Conservation (phyloP, 495 filamentous ascomycete genomes). For the Lichenothelia convexa region DNA sequence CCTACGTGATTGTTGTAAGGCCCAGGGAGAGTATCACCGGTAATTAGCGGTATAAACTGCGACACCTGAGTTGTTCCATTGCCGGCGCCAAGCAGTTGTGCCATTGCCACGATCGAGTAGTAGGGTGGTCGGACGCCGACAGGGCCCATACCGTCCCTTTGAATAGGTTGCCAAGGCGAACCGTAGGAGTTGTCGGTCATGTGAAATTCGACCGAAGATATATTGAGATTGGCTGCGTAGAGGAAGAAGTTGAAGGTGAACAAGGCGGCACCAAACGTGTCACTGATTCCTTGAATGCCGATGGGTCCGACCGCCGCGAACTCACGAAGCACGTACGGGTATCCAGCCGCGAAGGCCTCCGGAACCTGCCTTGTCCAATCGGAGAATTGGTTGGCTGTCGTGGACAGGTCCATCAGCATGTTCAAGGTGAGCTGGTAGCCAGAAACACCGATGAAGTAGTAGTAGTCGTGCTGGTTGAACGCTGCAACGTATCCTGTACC, state of each 20-base stretch:
- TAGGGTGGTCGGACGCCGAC: conserved; percentile 21
- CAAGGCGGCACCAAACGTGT: conserved; percentile 13
- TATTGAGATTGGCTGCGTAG: conserved; percentile 16
- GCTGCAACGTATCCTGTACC: conserved; percentile 10
- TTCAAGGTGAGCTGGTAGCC: conserved; percentile 12
- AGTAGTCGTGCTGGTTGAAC: conserved; percentile 28
- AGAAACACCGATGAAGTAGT: conserved; percentile 22
- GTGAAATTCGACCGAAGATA: conserved; percentile 21
- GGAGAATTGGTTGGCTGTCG: conserved; percentile 19
- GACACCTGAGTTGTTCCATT: conserved; percentile 17
- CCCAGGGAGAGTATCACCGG: conserved; percentile 1
- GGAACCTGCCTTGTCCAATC: conserved; percentile 17
- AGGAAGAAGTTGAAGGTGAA: conserved; percentile 17
- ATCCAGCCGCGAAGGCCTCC: conserved; percentile 12
- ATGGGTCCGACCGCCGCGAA: conserved; percentile 20
- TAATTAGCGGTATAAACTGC: too few relatives aligned
- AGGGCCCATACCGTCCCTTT: conserved; percentile 12
- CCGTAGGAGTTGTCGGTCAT: conserved; percentile 23
- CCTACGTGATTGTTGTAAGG: conserved; percentile 14
- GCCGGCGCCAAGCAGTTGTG: conserved; percentile 17
- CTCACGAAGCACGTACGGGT: conserved; percentile 19
- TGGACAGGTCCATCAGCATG: conserved; percentile 15
- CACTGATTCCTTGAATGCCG: conserved; percentile 11
- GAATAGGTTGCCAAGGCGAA: conserved; percentile 19
- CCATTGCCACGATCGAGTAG: conserved; percentile 22